Evolutionary conservation across 2,329 filamentous ascomycete species (phyloP).

Genomic region (Pestalotiopsis sp.): DNA sequence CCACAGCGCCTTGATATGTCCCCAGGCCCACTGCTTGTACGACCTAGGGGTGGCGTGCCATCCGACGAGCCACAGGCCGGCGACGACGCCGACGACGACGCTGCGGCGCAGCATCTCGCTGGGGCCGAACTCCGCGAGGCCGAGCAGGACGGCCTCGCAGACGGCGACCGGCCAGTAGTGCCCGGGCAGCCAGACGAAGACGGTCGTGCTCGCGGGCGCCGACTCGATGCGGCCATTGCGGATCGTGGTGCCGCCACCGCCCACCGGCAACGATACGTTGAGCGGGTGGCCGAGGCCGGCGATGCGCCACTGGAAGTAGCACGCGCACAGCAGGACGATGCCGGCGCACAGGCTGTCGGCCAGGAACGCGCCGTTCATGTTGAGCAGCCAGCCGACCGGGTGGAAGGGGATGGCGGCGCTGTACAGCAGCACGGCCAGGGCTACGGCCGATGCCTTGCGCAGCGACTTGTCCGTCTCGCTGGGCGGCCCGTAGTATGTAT

Average conservation of each 20-base stretch:
- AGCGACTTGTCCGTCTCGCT: slow-evolving; percentile 7
- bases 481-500: slow-evolving; percentile 11
- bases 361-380: slow-evolving; percentile 39
- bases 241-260: slow-evolving; percentile 11
- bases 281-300: slow-evolving; percentile 18
- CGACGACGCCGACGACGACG: slow-evolving; percentile 19
- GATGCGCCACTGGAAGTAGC: slow-evolving; percentile 28
- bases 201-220: slow-evolving; percentile 3
- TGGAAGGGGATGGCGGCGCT: slow-evolving; percentile 24
- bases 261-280: slow-evolving; percentile 17
- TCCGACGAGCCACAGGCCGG: slow-evolving; percentile 21
- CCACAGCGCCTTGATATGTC: slow-evolving; percentile 21
- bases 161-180: slow-evolving; percentile 23
- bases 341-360: slow-evolving; percentile 48
- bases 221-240: slow-evolving; percentile 20
- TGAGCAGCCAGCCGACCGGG: slow-evolving; percentile 19
- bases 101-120: slow-evolving; percentile 20
- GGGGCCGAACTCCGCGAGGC: slow-evolving; percentile 23
- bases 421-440: slow-evolving; percentile 23
- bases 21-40: slow-evolving; percentile 22
- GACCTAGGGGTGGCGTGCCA: slow-evolving; percentile 22
- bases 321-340: slow-evolving; percentile 37
- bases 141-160: slow-evolving; percentile 22
- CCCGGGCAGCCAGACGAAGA: slow-evolving; percentile 22
- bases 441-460: slow-evolving; percentile 19